Conservation (phyloP, 768 basidiomycete genomes). For the Chalciporus chontae region DNA sequence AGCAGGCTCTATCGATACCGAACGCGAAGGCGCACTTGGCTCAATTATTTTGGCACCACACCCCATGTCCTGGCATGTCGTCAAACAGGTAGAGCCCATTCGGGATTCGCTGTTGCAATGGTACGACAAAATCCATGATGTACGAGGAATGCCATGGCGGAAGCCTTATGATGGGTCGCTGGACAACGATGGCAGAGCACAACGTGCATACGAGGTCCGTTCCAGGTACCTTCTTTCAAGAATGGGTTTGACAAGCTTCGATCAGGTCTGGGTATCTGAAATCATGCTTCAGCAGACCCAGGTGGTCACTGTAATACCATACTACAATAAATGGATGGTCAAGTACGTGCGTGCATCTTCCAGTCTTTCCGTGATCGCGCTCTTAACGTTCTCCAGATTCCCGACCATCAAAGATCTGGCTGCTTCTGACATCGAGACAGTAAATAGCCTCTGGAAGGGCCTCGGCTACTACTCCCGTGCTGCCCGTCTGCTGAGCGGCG, state of each 20-base stretch:
- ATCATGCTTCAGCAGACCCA: slow-evolving; percentile 98
- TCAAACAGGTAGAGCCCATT: slow-evolving; percentile 37
- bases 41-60: slow-evolving; percentile 29
- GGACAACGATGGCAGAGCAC: slow-evolving; percentile 58
- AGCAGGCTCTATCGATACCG: neutral
- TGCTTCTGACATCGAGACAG: slow-evolving; percentile 70
- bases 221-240: neutral
- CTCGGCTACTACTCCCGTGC: slow-evolving; percentile 90
- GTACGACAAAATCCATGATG: slow-evolving; percentile 65
- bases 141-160: slow-evolving; percentile 90
- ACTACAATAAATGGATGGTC: slow-evolving; percentile 86
- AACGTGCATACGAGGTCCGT: slow-evolving; percentile 87
- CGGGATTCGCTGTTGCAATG: slow-evolving; percentile 57
- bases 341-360: slow-evolving; percentile 43
- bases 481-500: slow-evolving; percentile 76
- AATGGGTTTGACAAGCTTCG: too few relatives aligned
- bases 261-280: slow-evolving; percentile 84
- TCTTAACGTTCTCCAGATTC: slow-evolving; percentile 46
- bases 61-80: slow-evolving; percentile 45
- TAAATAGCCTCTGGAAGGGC: slow-evolving; percentile 89
- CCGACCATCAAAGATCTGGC: slow-evolving; percentile 79
- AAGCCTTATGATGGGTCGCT: slow-evolving; percentile 60
- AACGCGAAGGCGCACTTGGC: neutral
- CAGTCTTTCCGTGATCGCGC: neutral
- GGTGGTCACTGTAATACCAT: slow-evolving; percentile 89